Base-by-base conservation (phyloP, 2,329 filamentous ascomycete species). In the Aureobasidium leucospermi region DNA sequence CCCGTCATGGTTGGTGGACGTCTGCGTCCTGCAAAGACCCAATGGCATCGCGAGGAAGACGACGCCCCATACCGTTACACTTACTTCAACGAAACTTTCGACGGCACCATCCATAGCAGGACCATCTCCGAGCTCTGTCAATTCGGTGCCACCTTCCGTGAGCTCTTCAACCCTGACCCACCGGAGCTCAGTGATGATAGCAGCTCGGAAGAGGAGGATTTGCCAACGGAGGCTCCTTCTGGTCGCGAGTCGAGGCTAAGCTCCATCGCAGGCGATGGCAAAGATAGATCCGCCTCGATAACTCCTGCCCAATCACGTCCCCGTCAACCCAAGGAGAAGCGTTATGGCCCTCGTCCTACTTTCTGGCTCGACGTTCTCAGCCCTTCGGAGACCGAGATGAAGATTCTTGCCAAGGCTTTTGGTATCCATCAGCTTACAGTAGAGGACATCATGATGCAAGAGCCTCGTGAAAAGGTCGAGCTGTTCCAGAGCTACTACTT, bases 401-500 rank as follows among this genome's bases (percentile, higher is more conserved):
- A 92, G 70, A 85, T 94, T 8, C 81, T 99, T 42, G 86, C 90
- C 32, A 96, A 95, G 69, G 83, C 94, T 0, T 99, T 99, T 70
- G 90, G 91, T 15, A 96, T 99, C 62, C 94, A 99, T 75, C 92
- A 94, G 0, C 77, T 99, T 61, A 99, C 94, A 0, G 87, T 90
- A 1, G 94, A 99, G 73, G 94, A 99, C 70, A 96, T 99, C 67
- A 87, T 97, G 82, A 87, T 96, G 78, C 90, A 97, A 72, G 94
- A 99, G 76, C 89, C 92, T 42, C 92, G 94, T 23, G 94, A 99
- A 70, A 99, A 99, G 75, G 94, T 99, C 0, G 94, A 99, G 72
- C 81, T 99, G 1, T 99, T 99, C 79, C 87, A 90, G 36, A 89
- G 96, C 71, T 99, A 99, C 76, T 99, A 99, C 74, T 96, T 99